phyloP scores from a whole-genome alignment of 2,329 filamentous ascomycete species.

The Fusarium staphyleae region DNA sequence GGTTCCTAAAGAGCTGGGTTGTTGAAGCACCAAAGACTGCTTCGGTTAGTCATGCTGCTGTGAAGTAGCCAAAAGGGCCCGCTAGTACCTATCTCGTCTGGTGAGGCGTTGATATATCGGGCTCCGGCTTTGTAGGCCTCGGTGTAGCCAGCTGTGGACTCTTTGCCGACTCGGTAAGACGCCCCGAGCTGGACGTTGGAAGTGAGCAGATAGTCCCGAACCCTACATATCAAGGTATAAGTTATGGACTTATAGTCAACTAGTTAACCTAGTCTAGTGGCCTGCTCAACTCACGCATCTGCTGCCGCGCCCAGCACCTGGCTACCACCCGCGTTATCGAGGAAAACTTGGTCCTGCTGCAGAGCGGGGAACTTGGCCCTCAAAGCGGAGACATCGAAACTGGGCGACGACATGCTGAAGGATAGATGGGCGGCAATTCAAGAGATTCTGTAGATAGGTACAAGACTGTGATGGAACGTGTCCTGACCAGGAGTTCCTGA shows the following conservation, averaged over 20 bases:
- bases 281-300: slow-evolving; percentile 16
- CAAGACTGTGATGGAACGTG: too few relatives aligned
- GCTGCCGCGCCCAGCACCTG: slow-evolving; percentile 70
- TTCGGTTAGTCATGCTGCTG: not conserved
- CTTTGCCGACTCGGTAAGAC: slow-evolving; percentile 66
- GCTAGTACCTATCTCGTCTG: slow-evolving; percentile 67
- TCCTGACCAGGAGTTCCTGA: too few relatives aligned
- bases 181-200: slow-evolving; percentile 81
- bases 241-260: too few relatives aligned
- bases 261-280: too few relatives aligned
- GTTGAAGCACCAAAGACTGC: slow-evolving; percentile 70
- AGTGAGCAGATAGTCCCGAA: slow-evolving; percentile 69
- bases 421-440: too few relatives aligned
- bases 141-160: slow-evolving; percentile 65
- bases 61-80: accelerated
- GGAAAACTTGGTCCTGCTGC: slow-evolving; percentile 70
- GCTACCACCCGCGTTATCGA: slow-evolving; percentile 82
- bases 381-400: not conserved
- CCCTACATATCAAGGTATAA: slow-evolving; percentile 39
- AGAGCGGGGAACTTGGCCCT: slow-evolving; percentile 73
- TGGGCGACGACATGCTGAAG: too few relatives aligned
- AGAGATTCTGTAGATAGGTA: too few relatives aligned
- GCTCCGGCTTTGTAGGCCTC: slow-evolving; percentile 71
- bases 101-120: slow-evolving; percentile 71
- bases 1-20: slow-evolving; percentile 78